These are phyloP conservation scores for Chimonanthus praecox DNA, from an alignment of 164 flowering plant genomes.

Conservation along the genomic window DNA sequence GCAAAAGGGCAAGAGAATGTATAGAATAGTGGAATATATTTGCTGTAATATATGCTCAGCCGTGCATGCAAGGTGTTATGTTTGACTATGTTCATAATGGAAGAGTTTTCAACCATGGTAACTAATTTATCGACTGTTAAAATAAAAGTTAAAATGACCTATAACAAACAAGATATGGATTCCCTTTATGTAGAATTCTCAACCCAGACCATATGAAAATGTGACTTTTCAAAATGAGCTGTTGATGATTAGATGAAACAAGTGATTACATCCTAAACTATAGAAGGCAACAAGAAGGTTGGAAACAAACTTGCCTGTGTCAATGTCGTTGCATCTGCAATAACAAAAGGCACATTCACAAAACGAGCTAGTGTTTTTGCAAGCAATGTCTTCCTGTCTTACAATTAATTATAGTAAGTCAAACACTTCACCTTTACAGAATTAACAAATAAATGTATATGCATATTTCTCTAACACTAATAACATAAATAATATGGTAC, in stretches of 20 bases:
- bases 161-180: neutral
- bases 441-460: neutral
- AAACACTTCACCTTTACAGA: conserved; percentile 10
- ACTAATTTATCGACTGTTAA: neutral
- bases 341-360: conserved; percentile 96
- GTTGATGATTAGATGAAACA: conserved; percentile 1
- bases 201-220: neutral
- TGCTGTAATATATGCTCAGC: neutral
- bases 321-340: conserved; percentile 93
- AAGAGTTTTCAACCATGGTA: neutral
- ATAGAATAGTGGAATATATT: no score
- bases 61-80: neutral
- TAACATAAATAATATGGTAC: conserved; percentile 1
- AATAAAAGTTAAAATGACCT: neutral
- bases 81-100: neutral
- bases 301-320: conserved; percentile 66
- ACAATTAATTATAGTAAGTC: conserved; percentile 13
- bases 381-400: conserved; percentile 80
- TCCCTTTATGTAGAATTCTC: neutral
- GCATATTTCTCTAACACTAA: conserved; percentile 7
- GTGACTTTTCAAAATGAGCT: neutral
- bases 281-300: neutral
- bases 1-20: neutral
- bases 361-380: conserved; percentile 93
- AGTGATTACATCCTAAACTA: conserved; percentile 1